Conservation (phyloP, 2,329 filamentous ascomycete genomes). For the Neocatenulostroma microsporum region DNA sequence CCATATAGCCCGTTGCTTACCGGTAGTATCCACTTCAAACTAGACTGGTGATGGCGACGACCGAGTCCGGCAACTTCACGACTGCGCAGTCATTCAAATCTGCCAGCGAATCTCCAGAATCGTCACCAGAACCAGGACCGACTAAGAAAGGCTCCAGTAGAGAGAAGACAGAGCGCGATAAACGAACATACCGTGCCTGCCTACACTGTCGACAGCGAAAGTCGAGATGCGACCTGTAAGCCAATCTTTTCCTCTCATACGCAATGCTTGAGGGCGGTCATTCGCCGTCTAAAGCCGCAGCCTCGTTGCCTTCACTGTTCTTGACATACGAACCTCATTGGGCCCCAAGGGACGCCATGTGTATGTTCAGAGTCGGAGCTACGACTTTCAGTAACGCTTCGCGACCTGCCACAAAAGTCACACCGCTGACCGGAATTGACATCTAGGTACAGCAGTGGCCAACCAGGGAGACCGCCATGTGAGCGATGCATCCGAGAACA, state of each 20-base stretch:
- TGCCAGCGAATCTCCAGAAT: conserved; percentile 2
- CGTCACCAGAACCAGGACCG: conserved; percentile 3
- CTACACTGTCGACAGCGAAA: conserved; percentile 28
- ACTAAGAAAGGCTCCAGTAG: conserved; percentile 8
- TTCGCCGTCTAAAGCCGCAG: too few species aligned
- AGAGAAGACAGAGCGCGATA: conserved; percentile 21
- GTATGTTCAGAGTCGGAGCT: too few species aligned
- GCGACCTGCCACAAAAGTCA: too few species aligned
- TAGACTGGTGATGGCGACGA: too few species aligned
- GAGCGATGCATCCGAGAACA: conserved; percentile 29
- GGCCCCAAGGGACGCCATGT: too few species aligned
- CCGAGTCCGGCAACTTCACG: background rate
- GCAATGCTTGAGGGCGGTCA: too few species aligned
- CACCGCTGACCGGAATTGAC: too few species aligned
- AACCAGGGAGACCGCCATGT: conserved; percentile 26
- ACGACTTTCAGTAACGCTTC: too few species aligned
- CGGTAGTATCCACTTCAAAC: too few species aligned
- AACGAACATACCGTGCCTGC: conserved; percentile 28
- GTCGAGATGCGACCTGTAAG: conserved; percentile 28
- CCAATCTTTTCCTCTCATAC: conserved; percentile 1
- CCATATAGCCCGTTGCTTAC: too few species aligned
- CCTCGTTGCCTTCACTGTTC: too few species aligned
- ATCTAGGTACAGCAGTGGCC: conserved; percentile 25
- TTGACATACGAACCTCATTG: too few species aligned
- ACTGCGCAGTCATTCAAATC: background rate